Conservation (phyloP, 2,329 filamentous ascomycete genomes). For the Fusarium buxicola region DNA sequence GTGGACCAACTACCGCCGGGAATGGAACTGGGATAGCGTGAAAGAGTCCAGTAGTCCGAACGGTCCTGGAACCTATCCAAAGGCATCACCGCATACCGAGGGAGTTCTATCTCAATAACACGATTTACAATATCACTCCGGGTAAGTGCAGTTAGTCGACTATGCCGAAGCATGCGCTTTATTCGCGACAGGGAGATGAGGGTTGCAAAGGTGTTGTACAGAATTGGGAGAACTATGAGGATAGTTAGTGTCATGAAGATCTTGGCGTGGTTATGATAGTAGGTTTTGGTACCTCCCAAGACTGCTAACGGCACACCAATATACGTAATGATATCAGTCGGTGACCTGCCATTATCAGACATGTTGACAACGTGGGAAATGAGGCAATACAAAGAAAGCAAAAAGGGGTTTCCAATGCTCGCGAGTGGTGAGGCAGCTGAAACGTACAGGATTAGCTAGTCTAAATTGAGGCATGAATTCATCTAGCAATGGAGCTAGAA, state of each 20-base stretch:
- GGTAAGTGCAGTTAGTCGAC: slow-evolving; percentile 69
- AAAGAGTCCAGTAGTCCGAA: slow-evolving; percentile 68
- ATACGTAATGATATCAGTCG: slow-evolving; percentile 66
- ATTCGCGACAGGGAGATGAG: slow-evolving; percentile 70
- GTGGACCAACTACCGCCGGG: slow-evolving; percentile 73
- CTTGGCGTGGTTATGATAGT: background rate
- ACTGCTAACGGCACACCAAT: slow-evolving; percentile 69
- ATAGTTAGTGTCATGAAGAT: slow-evolving; percentile 2
- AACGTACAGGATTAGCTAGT: slow-evolving; percentile 15
- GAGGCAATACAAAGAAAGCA: background rate
- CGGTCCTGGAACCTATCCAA: slow-evolving; percentile 65
- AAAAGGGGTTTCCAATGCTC: slow-evolving; percentile 13
- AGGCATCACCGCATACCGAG: slow-evolving; percentile 72
- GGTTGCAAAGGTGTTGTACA: slow-evolving; percentile 73
- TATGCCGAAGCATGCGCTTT: slow-evolving; percentile 66
- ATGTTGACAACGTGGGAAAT: slow-evolving; percentile 25
- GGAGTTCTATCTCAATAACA: slow-evolving; percentile 74
- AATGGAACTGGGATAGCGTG: slow-evolving; percentile 62
- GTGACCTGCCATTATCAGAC: slow-evolving; percentile 50
- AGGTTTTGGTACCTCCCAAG: slow-evolving; percentile 55
- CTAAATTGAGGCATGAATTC: slow-evolving; percentile 12
- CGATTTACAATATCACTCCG: slow-evolving; percentile 73
- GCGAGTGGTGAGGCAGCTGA: slow-evolving; percentile 10
- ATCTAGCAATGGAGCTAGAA: background rate
- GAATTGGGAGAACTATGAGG: slow-evolving; percentile 66